Evolutionary conservation across 306 rosid species (phyloP).

Genomic region (Styphnolobium japonicum): DNA sequence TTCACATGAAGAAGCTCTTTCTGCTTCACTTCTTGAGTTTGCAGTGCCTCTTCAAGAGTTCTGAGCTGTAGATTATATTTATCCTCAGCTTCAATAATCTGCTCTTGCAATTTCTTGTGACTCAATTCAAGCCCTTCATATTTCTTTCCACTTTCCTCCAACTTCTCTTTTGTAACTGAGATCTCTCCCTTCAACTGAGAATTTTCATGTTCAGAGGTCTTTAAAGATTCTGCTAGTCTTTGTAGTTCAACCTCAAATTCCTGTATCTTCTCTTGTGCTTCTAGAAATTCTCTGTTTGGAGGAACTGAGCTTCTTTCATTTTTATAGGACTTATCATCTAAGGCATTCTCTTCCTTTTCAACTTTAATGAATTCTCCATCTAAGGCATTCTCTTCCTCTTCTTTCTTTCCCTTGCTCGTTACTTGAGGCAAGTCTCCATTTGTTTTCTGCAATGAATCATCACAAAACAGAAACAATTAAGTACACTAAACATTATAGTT

Average conservation of each 20-base stretch:
- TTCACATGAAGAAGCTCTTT: conserved; percentile 66
- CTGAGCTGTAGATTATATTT: conserved; percentile 57
- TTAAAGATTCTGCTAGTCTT: conserved; percentile 55
- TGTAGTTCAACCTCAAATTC: conserved; percentile 75
- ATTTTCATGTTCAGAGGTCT: conserved; percentile 75
- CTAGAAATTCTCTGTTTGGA: conserved; percentile 72
- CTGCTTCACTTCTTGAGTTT: conserved; percentile 66
- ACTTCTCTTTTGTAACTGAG: conserved; percentile 56
- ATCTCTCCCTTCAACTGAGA: conserved; percentile 67
- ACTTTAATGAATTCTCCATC: conserved; percentile 96
- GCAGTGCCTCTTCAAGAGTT: conserved; percentile 65
- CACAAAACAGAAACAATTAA: neutral
- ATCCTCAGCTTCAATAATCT: conserved; percentile 59
- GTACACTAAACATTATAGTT: neutral
- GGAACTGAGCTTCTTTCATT: conserved; percentile 54
- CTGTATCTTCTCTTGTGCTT: conserved; percentile 77
- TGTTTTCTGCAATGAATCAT: conserved; percentile 41
- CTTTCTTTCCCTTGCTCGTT: conserved; percentile 55
- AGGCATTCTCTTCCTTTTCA: conserved; percentile 65
- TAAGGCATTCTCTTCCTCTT: conserved; percentile 77
- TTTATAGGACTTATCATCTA: conserved; percentile 37
- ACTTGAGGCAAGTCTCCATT: conserved; percentile 46
- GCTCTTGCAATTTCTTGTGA: conserved; percentile 67
- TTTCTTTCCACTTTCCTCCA: conserved; percentile 63
- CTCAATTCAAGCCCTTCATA: conserved; percentile 56